Conservation (phyloP, 345 rosid genomes). For the Citrus hindsii region DNA sequence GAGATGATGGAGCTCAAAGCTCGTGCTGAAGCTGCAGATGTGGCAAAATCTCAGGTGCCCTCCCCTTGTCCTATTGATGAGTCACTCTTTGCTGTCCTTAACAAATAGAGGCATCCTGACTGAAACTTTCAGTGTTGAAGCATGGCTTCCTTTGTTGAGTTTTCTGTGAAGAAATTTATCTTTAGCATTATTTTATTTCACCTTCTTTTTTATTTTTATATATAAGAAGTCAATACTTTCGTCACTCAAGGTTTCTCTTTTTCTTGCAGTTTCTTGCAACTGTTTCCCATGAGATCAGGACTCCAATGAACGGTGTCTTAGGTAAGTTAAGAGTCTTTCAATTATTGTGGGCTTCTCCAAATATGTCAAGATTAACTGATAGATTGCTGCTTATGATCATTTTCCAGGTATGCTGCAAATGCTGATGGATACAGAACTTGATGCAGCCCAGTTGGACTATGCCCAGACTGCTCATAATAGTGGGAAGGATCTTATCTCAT, state of each 20-base stretch:
- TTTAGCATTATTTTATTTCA: neutral
- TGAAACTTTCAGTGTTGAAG: conserved; percentile 1
- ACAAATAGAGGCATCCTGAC: neutral
- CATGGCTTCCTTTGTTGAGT: neutral
- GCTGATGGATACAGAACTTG: conserved; percentile 90
- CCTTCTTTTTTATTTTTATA: neutral
- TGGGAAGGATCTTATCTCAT: conserved; percentile 77
- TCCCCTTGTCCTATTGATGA: conserved; percentile 3
- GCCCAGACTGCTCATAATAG: conserved; percentile 87
- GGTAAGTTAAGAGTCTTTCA: conserved; percentile 33
- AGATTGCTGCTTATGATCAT: conserved; percentile 11
- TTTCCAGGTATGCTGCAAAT: conserved; percentile 83
- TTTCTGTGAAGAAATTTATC: neutral
- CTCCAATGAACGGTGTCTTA: conserved; percentile 93
- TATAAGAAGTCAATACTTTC: neutral
- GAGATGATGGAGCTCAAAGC: conserved; percentile 79
- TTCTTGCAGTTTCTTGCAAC: conserved; percentile 86
- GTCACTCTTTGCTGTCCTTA: neutral
- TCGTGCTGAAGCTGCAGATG: conserved; percentile 98
- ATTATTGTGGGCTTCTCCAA: neutral
- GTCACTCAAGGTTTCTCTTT: conserved; percentile 15
- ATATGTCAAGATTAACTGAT: conserved; percentile 5
- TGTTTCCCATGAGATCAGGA: conserved; percentile 97
- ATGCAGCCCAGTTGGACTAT: conserved; percentile 68
- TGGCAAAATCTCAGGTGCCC: conserved; percentile 91